Evolutionary conservation across 2,329 filamentous ascomycete species (phyloP), one percentile per base, ranked within the genome.

Genomic region (Neospermospora avenae): DNA sequence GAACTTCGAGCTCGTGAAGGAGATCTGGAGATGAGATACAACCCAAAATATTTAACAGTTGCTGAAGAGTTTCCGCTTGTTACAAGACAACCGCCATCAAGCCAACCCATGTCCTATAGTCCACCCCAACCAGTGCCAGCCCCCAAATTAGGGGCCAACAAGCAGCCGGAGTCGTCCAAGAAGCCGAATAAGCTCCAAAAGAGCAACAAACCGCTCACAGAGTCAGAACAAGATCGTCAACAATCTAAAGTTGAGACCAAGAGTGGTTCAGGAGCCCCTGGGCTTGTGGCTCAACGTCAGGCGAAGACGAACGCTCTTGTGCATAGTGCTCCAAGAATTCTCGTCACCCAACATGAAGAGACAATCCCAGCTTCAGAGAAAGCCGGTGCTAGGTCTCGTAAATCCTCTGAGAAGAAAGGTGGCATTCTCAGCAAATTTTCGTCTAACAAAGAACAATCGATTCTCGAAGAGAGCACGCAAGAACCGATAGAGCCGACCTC

Each of bases 1-100:
- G 78, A 80, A 64, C 69, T 80, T 4, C 70, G 71, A 53, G 70
- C 69, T 11, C 69, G 78, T 55, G 77, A 80, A 66, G 76, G 69
- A 11, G 58, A 67, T 51, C 14, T 24, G 34, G 25, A 10, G 3
- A 44, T 59, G 52, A 55, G 51, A 41, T 55, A 55, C 34, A 55
- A 55, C 31, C 24, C 34, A 20, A 51, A 56, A 24, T 56, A 56
- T 25, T 39, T 42, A 7, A 18, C 25, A 22, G 22, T 11, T 25
- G 28, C 7, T 20, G 35, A 55, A 20, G 18, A 18, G 7, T 3
- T 34, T 14, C 16, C 24, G 20, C 34, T 46, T 10, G 35, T 60
- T 10, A 46, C 35, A 39, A 60, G n/a, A 11, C 63, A 61, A 48
- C 66, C 66, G 2, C 24, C 11, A 20, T 49, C 55, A 28, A 24